A percentile compares a stretch with the other conserved stretches of the same genome.
These are phyloP conservation scores for Acaromyces ingoldii DNA, from an alignment of 1,284 basidiomycete species.

Conservation along the genomic window DNA sequence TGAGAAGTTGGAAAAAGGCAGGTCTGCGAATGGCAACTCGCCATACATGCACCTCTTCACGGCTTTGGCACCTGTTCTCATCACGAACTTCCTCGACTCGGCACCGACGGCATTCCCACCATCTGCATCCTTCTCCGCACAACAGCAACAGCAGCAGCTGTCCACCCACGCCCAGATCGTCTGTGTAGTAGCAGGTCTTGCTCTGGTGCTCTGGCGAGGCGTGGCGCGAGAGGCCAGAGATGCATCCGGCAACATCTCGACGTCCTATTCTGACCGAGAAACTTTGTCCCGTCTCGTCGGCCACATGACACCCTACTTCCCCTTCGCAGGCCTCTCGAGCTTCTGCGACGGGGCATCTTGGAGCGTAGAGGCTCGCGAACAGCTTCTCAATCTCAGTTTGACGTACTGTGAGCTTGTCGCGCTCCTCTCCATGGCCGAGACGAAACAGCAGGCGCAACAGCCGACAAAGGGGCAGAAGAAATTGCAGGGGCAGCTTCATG, in stretches of 20 bases:
- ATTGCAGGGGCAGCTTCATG: too few species aligned
- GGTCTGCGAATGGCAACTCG: too few species aligned
- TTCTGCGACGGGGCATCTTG: too few species aligned
- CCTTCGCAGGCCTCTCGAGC: not conserved
- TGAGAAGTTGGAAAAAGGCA: not conserved
- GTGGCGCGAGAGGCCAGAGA: not conserved
- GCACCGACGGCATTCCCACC: constrained; percentile 1
- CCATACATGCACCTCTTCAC: not conserved
- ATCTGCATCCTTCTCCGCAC: not conserved
- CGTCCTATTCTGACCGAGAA: too few species aligned
- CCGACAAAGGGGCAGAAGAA: too few species aligned
- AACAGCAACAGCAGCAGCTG: not conserved
- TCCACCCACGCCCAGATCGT: not conserved
- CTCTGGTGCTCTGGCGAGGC: not conserved
- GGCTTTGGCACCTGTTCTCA: not conserved
- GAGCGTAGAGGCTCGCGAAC: not conserved
- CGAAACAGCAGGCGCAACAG: too few species aligned
- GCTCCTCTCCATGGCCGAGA: not conserved
- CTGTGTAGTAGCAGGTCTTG: not conserved
- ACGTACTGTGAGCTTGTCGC: not conserved
- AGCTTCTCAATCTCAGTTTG: not conserved
- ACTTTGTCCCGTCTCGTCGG: too few species aligned
- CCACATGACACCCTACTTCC: constrained; percentile 1
- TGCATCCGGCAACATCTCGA: not conserved
- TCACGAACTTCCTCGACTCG: not conserved